Conservation (phyloP, 768 basidiomycete genomes). For the Hygrocybe punicea region DNA sequence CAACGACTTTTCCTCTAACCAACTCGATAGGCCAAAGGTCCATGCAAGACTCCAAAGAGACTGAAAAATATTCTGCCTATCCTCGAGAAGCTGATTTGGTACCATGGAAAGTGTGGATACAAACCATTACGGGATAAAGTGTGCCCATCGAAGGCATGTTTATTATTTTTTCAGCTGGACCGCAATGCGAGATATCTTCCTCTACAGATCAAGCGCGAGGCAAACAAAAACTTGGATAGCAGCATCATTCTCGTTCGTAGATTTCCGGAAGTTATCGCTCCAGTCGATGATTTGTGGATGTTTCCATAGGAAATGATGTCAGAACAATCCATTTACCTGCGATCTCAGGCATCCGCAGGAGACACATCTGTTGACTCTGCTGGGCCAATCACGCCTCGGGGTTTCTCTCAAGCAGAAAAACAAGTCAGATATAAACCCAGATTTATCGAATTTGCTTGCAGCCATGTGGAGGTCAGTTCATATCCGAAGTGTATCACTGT, state of each 20-base stretch:
- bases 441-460: constrained; percentile 76
- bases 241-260: constrained; percentile 58
- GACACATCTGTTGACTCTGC: constrained; percentile 54
- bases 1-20: background rate
- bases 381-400: constrained; percentile 44
- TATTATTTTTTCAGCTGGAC: background rate
- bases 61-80: constrained; percentile 53
- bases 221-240: constrained; percentile 49
- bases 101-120: constrained; percentile 69
- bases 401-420: constrained; percentile 46
- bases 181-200: background rate
- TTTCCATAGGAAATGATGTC: constrained; percentile 67
- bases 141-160: constrained; percentile 75
- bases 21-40: constrained; percentile 36
- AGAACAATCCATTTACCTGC: constrained; percentile 52
- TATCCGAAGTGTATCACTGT: background rate
- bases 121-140: constrained; percentile 54
- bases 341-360: constrained; percentile 47
- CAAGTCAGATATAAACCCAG: constrained; percentile 58
- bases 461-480: constrained; percentile 52
- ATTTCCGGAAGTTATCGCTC: background rate
- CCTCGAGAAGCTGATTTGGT: constrained; percentile 60
- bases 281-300: constrained; percentile 3
- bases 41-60: constrained; percentile 69
- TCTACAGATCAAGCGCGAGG: constrained; percentile 38